Evolutionary conservation across 257 asterid genomes (phyloP).

Genomic region (Ilex aquifolium): DNA sequence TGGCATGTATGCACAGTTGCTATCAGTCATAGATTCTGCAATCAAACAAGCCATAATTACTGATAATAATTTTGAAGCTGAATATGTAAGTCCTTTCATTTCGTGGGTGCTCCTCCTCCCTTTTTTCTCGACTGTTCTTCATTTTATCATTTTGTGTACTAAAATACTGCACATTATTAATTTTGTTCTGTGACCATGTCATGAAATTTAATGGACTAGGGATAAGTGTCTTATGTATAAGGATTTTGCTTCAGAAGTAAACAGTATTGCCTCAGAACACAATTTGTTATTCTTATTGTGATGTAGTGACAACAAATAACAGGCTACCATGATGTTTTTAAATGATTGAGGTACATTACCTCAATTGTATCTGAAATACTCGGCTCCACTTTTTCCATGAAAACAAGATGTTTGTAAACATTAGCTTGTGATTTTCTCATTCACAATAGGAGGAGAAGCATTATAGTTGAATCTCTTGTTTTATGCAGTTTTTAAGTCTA

Average conservation of each 20-base stretch:
- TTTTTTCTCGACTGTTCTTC: neutral
- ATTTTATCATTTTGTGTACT: neutral
- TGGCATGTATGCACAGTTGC: slow-evolving; percentile 63
- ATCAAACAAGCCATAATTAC: slow-evolving; percentile 55
- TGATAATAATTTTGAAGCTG: slow-evolving; percentile 74
- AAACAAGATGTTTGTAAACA: too few species aligned
- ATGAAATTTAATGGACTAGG: neutral
- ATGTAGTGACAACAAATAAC: too few species aligned
- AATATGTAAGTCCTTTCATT: slow-evolving; percentile 55
- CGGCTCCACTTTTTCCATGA: neutral
- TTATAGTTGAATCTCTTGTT: too few species aligned
- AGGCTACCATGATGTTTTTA: too few species aligned
- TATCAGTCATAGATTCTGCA: slow-evolving; percentile 61
- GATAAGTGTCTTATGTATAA: neutral
- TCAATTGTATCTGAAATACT: neutral
- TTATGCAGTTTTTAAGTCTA: too few species aligned
- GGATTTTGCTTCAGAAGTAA: too few species aligned
- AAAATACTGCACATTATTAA: neutral
- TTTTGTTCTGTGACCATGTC: neutral
- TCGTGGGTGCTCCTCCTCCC: neutral
- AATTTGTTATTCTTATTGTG: too few species aligned
- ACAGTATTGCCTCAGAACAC: too few species aligned
- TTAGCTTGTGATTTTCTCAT: too few species aligned
- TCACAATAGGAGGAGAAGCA: too few species aligned
- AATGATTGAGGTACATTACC: too few species aligned